These are phyloP conservation scores for Lipomyces sp. DNA, from an alignment of 805 yeast genomes.

Conservation along the genomic window DNA sequence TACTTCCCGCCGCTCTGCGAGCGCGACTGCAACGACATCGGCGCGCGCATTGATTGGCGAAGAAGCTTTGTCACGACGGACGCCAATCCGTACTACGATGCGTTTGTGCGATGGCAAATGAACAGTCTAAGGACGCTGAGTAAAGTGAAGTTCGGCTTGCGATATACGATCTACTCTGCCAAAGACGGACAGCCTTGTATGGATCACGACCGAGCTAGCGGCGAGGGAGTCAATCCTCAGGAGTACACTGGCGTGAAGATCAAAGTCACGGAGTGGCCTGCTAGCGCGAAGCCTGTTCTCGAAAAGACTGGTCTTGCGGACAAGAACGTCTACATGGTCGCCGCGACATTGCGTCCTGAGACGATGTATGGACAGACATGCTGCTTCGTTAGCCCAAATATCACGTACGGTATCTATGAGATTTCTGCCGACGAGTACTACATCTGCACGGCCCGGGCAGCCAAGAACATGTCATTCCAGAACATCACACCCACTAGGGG, in stretches of 20 bases:
- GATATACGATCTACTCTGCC: slow-evolving; percentile 95
- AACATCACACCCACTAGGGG: slow-evolving; percentile 89
- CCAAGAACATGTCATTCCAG: slow-evolving; percentile 96
- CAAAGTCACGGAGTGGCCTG: slow-evolving; percentile 55
- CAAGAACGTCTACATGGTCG: slow-evolving; percentile 78
- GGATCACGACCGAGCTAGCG: slow-evolving; percentile 97
- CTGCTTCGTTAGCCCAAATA: slow-evolving; percentile 95
- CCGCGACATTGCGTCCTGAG: slow-evolving; percentile 97
- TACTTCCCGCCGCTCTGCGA: slow-evolving; percentile 90
- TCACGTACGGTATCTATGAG: slow-evolving; percentile 85
- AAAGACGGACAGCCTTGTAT: slow-evolving; percentile 99
- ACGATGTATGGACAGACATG: slow-evolving; percentile 99
- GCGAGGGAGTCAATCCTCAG: slow-evolving; percentile 96
- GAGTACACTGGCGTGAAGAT: slow-evolving; percentile 95
- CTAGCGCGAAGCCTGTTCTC: slow-evolving; percentile 50
- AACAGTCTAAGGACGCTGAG: slow-evolving; percentile 77
- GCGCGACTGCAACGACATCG: slow-evolving; percentile 72
- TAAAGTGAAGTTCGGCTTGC: slow-evolving; percentile 95
- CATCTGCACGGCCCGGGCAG: slow-evolving; percentile 91
- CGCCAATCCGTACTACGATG: slow-evolving; percentile 89
- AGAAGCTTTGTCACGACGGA: slow-evolving; percentile 94
- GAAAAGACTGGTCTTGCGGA: slow-evolving; percentile 42
- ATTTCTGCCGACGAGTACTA: slow-evolving; percentile 66
- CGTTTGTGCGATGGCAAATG: slow-evolving; percentile 96
- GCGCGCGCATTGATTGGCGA: slow-evolving; percentile 98